phyloP scores from a whole-genome alignment of 257 asterid genomes.

The Solanum bulbocastanum region DNA sequence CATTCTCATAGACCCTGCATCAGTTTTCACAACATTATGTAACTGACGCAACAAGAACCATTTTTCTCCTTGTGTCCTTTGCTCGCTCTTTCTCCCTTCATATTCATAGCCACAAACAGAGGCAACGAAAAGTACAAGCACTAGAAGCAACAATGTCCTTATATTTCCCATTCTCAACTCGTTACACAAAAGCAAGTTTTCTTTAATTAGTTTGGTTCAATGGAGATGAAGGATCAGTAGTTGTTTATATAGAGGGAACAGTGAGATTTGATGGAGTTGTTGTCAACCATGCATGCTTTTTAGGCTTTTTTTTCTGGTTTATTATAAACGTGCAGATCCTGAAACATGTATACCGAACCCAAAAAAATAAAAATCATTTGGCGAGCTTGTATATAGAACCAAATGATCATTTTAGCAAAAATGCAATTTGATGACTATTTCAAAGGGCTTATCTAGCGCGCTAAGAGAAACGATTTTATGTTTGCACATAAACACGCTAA shows the following conservation, averaged over 20 bases:
- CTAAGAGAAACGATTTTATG: neutral
- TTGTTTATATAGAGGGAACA: constrained; percentile 22
- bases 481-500: neutral
- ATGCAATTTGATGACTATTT: neutral
- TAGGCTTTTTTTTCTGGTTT: neutral
- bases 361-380: neutral
- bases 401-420: neutral
- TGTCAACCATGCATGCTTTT: constrained; percentile 49
- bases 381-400: neutral
- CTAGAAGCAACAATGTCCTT: neutral
- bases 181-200: neutral
- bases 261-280: constrained; percentile 15
- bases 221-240: neutral
- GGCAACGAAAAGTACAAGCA: constrained; percentile 17
- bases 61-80: constrained; percentile 12
- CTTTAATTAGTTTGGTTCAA: neutral
- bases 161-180: constrained; percentile 1
- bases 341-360: neutral
- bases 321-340: neutral
- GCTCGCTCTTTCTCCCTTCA: neutral
- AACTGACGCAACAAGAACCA: constrained; percentile 48
- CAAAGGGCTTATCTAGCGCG: neutral
- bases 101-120: constrained; percentile 5
- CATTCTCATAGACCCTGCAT: constrained; percentile 63
- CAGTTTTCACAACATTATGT: constrained; percentile 41